Evolutionary conservation across 495 filamentous ascomycete genomes (phyloP).

Genomic region (Tuber microsphaerosporum): DNA sequence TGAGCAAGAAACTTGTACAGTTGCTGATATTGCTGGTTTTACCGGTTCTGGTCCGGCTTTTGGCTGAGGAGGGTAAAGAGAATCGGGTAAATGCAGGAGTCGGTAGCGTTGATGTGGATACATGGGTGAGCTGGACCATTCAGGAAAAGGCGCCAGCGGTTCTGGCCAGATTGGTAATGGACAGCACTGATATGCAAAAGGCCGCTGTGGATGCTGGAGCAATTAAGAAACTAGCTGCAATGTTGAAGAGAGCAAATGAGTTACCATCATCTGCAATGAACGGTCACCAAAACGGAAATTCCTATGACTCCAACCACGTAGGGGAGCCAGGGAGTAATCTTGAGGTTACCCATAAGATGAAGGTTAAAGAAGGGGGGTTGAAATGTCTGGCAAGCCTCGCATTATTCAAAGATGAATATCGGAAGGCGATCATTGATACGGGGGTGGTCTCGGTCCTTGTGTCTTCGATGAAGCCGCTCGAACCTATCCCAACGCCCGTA

Average conservation of each 20-base stretch:
- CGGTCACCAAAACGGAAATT: slow-evolving; percentile 25
- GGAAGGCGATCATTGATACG: slow-evolving; percentile 73
- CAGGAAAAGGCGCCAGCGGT: slow-evolving; percentile 67
- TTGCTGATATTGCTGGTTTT: slow-evolving; percentile 61
- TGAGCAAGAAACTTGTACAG: slow-evolving; percentile 55
- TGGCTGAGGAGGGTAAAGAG: slow-evolving; percentile 54
- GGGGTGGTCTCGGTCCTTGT: slow-evolving; percentile 74
- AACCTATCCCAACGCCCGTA: slow-evolving; percentile 25
- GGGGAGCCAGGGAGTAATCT: slow-evolving; percentile 25
- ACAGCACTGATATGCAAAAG: slow-evolving; percentile 68
- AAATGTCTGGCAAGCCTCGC: slow-evolving; percentile 71
- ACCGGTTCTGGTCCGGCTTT: slow-evolving; percentile 63
- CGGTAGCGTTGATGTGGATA: slow-evolving; percentile 41
- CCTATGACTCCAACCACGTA: slow-evolving; percentile 25
- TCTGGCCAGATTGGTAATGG: slow-evolving; percentile 68
- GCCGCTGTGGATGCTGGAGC: slow-evolving; percentile 72
- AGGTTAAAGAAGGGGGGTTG: slow-evolving; percentile 68
- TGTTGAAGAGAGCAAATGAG: slow-evolving; percentile 63
- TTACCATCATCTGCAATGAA: slow-evolving; percentile 24
- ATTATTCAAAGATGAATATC: slow-evolving; percentile 72
- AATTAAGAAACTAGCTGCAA: slow-evolving; percentile 62
- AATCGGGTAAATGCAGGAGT: slow-evolving; percentile 45
- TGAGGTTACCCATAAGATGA: slow-evolving; percentile 59
- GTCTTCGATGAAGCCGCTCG: slow-evolving; percentile 63
- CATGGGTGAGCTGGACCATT: slow-evolving; percentile 46